Evolutionary conservation across 108 stramenopile species (phyloP), one percentile per base, ranked within the genome.

Genomic region (Skeletonema tropicum): DNA sequence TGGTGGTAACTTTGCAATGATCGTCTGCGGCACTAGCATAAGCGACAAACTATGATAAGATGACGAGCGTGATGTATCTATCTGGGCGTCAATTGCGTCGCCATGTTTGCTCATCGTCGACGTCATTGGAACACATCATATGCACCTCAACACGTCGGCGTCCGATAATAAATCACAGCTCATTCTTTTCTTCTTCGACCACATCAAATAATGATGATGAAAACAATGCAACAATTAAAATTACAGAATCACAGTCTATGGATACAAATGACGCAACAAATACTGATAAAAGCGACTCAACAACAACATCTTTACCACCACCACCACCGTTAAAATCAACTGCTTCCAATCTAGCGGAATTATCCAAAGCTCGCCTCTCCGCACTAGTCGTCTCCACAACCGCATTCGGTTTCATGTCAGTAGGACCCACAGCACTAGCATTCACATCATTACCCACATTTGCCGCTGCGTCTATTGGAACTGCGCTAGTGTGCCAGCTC

Each of bases 361-460:
- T 97, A 13, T 91, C 89, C 61, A 97, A 96, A 70, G 89, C 91
- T 36, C 85, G 80, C 58, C 71, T 97, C 6, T 90, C 90, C 57
- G 91, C 92, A 29, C 76, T 98, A 57, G 99, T 99, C 5, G 97
- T 97, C 15, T 68, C 92, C 29, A 98, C 99, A 10, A 92, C 94
- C 3, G 83, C 91, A 6, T 91, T 94, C 55, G 99, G 99, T 2
- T 99, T 92, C 82, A 74, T 98, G 21, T 85, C 94, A 5, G 96
- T 96, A 8, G 94, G 92, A 9, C 97, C 97, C 10, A 73, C 95
- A 30, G 78, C 73, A 30, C 59, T 83, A 29, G 82, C 70, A 64
- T 86, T 72, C 73, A 42, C 80, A 21, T 74, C 71, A 8, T 31
- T 85, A 6, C 60, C 92, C 49, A 82, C 93, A 2, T 73, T 88